Conservation (phyloP, 2,329 filamentous ascomycete genomes). For the Rhynchosporium agropyri region DNA sequence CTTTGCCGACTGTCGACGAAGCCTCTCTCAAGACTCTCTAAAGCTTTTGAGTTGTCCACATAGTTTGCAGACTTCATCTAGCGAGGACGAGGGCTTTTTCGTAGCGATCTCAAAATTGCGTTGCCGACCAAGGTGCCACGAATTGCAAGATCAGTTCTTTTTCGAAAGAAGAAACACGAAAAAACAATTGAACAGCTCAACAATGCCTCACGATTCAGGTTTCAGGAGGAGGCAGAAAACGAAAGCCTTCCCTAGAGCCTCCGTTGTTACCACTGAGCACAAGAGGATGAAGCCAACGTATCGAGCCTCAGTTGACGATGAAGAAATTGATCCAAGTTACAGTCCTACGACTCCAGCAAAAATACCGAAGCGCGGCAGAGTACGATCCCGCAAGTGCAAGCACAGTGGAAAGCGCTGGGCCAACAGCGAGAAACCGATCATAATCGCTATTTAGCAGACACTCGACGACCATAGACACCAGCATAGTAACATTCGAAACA, state of each 20-base stretch:
- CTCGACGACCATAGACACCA: not conserved
- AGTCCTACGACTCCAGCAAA: not conserved
- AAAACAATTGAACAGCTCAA: not conserved
- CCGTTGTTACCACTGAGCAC: not conserved
- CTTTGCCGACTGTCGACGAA: not conserved
- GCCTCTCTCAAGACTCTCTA: not conserved
- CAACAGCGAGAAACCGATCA: not conserved
- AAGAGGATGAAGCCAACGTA: not conserved
- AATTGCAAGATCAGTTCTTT: too few species aligned
- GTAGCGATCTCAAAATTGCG: too few species aligned
- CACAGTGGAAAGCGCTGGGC: not conserved
- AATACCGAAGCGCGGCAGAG: not conserved
- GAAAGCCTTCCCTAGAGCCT: not conserved
- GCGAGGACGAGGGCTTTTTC: too few species aligned
- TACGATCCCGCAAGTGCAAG: conserved; percentile 2
- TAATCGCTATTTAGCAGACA: not conserved
- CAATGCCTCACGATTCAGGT: not conserved
- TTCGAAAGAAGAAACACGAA: too few species aligned
- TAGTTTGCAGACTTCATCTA: too few species aligned
- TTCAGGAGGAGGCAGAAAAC: not conserved
- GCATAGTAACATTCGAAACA: not conserved
- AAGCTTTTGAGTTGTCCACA: too few species aligned
- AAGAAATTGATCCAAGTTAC: not conserved
- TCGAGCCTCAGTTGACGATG: not conserved
- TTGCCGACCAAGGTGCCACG: too few species aligned